These are phyloP conservation scores for Pelargonium australe DNA, from an alignment of 441 rosid genomes.

Conservation along the genomic window DNA sequence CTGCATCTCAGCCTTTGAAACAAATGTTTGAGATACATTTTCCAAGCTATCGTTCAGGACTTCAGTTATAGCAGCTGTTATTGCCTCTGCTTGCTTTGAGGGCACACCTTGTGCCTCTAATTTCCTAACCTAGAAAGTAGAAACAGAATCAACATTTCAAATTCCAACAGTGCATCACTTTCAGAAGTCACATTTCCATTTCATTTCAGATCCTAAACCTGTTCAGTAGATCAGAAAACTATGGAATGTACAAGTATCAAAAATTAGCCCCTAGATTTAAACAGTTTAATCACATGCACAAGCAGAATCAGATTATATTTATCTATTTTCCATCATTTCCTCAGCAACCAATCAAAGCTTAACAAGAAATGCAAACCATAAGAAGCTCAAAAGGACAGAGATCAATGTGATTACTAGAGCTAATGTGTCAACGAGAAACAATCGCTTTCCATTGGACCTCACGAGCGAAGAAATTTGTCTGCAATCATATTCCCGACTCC, in stretches of 20 bases:
- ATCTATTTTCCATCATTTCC: conserved; percentile 5
- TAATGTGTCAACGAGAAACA: conserved; percentile 59
- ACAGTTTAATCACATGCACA: neutral
- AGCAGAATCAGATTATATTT: neutral
- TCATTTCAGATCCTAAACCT: neutral
- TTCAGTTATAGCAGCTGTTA: conserved; percentile 51
- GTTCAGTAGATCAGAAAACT: neutral
- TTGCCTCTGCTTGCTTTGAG: conserved; percentile 58
- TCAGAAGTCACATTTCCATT: neutral
- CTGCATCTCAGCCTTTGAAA: conserved; percentile 57
- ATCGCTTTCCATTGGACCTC: conserved; percentile 41
- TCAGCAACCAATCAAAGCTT: neutral
- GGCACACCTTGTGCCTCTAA: conserved; percentile 64
- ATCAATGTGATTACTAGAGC: conserved; percentile 37
- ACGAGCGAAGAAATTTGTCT: conserved; percentile 44
- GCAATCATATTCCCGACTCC: conserved; percentile 22
- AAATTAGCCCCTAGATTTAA: neutral
- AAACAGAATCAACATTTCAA: neutral
- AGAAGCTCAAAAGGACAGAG: neutral
- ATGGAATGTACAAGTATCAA: neutral
- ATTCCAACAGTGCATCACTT: neutral
- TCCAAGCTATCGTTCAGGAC: conserved; percentile 50
- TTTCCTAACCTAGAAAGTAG: conserved; percentile 48
- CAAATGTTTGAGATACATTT: conserved; percentile 50
- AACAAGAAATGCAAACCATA: neutral